Evolutionary conservation across 345 rosid species (phyloP).

Genomic region (Sonneratia alba): DNA sequence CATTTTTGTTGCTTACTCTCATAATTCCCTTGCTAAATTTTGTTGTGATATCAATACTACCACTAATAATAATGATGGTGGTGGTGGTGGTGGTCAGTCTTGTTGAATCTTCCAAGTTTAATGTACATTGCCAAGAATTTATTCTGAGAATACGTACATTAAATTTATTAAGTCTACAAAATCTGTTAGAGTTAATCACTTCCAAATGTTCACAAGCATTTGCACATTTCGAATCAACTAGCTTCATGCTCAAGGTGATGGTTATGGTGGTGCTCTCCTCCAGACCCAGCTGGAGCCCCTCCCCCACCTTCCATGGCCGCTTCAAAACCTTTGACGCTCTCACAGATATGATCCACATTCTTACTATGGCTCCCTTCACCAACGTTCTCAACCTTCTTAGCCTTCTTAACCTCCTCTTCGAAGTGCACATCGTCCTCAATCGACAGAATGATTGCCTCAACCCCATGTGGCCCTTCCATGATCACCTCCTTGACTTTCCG

Average conservation of each 20-base stretch:
- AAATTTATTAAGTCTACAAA: too few relatives aligned
- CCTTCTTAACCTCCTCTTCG: slow-evolving; percentile 4
- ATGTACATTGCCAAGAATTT: too few relatives aligned
- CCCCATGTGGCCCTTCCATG: slow-evolving; percentile 15
- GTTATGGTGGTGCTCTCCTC: background rate
- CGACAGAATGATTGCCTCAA: slow-evolving; percentile 6
- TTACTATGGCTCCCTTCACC: background rate
- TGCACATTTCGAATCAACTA: background rate
- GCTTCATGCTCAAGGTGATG: slow-evolving; percentile 2
- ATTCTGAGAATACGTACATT: too few relatives aligned
- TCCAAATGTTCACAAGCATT: too few relatives aligned
- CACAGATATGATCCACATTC: background rate
- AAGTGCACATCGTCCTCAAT: slow-evolving; percentile 15
- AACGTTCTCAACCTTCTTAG: too few relatives aligned
- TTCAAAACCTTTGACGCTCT: background rate
- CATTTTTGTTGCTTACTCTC: too few relatives aligned
- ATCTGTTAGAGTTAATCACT: too few relatives aligned
- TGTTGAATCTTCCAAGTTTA: too few relatives aligned
- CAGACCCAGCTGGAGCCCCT: background rate
- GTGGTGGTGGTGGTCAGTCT: too few relatives aligned
- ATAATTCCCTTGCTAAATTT: too few relatives aligned
- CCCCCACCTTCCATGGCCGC: background rate
- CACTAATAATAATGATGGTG: too few relatives aligned
- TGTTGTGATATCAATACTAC: too few relatives aligned
- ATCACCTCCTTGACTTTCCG: slow-evolving; percentile 13